These are phyloP conservation scores for Cucurbita ficifolia DNA, from an alignment of 306 rosid genomes.

Conservation along the genomic window DNA sequence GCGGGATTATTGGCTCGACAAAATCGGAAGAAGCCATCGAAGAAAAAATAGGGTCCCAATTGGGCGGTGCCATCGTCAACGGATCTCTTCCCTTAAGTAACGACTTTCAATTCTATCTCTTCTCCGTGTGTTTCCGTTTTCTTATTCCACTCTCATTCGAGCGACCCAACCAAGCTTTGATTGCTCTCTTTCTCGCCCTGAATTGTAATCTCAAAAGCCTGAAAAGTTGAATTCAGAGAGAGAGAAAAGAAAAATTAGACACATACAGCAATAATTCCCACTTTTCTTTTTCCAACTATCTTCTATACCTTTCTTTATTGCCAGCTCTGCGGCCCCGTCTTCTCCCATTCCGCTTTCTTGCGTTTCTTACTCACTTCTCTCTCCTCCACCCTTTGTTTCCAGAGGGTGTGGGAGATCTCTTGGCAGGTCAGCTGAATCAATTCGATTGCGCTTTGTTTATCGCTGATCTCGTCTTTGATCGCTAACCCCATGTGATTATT, in stretches of 20 bases:
- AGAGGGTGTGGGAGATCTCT: constrained; percentile 38
- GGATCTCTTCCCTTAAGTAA: constrained; percentile 48
- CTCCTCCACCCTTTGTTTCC: constrained; percentile 2
- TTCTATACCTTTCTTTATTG: constrained; percentile 38
- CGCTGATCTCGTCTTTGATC: constrained; percentile 23
- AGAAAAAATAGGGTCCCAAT: constrained; percentile 11
- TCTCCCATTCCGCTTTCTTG: constrained; percentile 17
- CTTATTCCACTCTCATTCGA: constrained; percentile 23
- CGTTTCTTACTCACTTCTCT: constrained; percentile 13
- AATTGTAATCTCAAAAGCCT: constrained; percentile 54
- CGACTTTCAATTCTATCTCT: constrained; percentile 21
- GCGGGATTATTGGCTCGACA: background rate
- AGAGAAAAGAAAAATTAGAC: constrained; percentile 4
- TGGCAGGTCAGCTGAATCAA: constrained; percentile 33
- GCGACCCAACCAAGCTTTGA: constrained; percentile 16
- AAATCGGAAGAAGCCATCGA: background rate
- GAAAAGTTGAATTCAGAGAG: constrained; percentile 70
- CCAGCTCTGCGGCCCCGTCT: constrained; percentile 71
- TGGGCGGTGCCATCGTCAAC: constrained; percentile 42
- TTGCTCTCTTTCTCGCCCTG: constrained; percentile 18
- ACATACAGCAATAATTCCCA: constrained; percentile 59
- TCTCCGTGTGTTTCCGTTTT: constrained; percentile 6
- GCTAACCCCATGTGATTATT: constrained; percentile 1
- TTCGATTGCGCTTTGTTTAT: constrained; percentile 2
- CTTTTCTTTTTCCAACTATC: constrained; percentile 33